Evolutionary conservation across 139 green algal genomes (phyloP), one percentile per base, ranked within the genome.

Genomic region (Ettlia oleoabundans): DNA sequence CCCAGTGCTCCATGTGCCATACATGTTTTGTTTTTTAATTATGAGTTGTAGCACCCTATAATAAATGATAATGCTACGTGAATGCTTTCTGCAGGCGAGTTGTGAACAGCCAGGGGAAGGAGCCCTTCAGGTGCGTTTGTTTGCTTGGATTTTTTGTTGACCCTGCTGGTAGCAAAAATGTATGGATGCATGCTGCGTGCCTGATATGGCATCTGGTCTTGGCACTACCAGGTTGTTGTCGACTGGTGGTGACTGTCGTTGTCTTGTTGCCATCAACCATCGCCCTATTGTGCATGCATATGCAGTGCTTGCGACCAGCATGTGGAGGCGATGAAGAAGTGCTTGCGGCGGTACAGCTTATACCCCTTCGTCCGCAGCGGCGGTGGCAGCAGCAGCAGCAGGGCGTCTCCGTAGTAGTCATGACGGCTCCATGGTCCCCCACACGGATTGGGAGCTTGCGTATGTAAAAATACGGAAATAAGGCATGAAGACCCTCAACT

Each of bases 291-390:
- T 2, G 3, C 8, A n/a, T 77, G 42, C 69, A 9, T 32, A 4
- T 51, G 72, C 72, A 81, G 55, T 37, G 66, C 83, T 32, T 87
- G 83, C 22, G 43, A 53, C 32, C 47, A 40, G 38, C 32, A 83
- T 24, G 73, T 84, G 40, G 65, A 62, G n/a, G 76, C 76, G 24
- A 87, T 87, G 76, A 61, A 75, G 21, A 72, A 62, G 53, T 76
- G 55, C 52, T 10, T 87, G 40, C 62, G 38, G 21, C 55, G 66
- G 38, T 28, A 42, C 15, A 30, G 41, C 30, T 41, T 82, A 21
- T 82, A 55, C 61, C 76, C 76, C 1, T 43, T 75, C 22, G 15
- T 4, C 61, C 30, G 43, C 43, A 73, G 63, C 63, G 15, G 32
- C 30, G 30, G 67, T 40, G 37, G 70, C 43, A n/a, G 42, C 70